Percentiles rank a stretch among this genome's conserved stretches.
phyloP scores from a whole-genome alignment of 495 filamentous ascomycete genomes.

The Talaromyces wortmannii region DNA sequence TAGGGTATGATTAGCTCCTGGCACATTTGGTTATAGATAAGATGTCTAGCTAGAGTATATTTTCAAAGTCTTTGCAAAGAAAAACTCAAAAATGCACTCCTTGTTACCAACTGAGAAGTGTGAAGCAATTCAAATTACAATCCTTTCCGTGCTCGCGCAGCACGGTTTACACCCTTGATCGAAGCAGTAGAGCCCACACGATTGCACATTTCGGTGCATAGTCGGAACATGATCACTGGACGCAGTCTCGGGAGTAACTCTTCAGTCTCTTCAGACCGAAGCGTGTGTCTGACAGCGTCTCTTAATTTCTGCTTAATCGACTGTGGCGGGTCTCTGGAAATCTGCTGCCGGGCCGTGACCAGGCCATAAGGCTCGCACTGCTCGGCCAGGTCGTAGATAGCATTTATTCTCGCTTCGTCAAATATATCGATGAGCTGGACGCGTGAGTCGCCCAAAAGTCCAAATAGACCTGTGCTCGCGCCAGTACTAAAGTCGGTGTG shows the following conservation, averaged over 20 bases:
- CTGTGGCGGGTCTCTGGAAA: not conserved
- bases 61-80: not conserved
- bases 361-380: not conserved
- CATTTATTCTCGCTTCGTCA: not conserved
- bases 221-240: constrained; percentile 3
- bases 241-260: not conserved
- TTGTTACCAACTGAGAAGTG: too few species aligned
- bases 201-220: constrained; percentile 2
- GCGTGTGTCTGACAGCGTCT: not conserved
- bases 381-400: not conserved
- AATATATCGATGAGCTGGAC: not conserved
- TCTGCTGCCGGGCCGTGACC: not conserved
- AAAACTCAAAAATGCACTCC: too few species aligned
- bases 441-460: not conserved
- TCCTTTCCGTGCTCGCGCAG: not conserved
- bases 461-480: not conserved
- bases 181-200: not conserved
- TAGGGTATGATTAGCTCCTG: not conserved
- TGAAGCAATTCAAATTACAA: too few species aligned
- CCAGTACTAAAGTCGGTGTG: constrained; percentile 1
- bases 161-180: not conserved
- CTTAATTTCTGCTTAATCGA: not conserved
- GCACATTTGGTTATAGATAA: not conserved
- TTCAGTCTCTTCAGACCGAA: not conserved
- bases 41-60: not conserved